A percentile compares a stretch with the other conserved stretches of the same genome.
These are phyloP conservation scores for Kappamyces sp. DNA, from an alignment of 192 early-diverging fungal genomes.

Conservation along the genomic window DNA sequence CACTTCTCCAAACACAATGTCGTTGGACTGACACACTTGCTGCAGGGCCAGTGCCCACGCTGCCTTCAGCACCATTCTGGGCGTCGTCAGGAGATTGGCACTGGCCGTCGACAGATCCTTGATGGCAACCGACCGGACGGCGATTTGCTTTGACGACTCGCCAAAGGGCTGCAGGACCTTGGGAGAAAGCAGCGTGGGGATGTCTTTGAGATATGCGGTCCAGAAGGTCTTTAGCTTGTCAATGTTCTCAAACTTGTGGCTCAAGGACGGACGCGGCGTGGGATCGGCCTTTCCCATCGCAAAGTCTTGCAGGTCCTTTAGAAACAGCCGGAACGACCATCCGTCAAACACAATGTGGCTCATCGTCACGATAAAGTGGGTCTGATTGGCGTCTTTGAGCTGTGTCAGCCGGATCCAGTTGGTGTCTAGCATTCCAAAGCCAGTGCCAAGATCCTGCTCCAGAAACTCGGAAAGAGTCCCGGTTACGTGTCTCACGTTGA, in stretches of 20 bases:
- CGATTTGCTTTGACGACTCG: too few relatives aligned
- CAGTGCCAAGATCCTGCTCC: too few relatives aligned
- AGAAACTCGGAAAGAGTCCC: too few relatives aligned
- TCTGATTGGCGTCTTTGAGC: background rate
- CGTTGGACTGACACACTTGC: slow-evolving; percentile 9
- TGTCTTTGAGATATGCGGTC: slow-evolving; percentile 4
- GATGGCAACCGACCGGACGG: too few relatives aligned
- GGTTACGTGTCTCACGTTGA: too few relatives aligned
- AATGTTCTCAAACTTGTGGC: background rate
- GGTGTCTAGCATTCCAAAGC: background rate
- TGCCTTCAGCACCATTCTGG: slow-evolving; percentile 13
- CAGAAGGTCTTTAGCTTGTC: background rate
- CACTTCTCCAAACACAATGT: slow-evolving; percentile 24
- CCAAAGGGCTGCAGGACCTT: too few relatives aligned
- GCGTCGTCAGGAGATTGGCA: too few relatives aligned
- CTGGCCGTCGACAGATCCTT: too few relatives aligned
- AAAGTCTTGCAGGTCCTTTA: slow-evolving; percentile 16
- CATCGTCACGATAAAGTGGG: slow-evolving; percentile 18
- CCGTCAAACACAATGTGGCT: slow-evolving; percentile 35
- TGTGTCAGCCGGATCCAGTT: slow-evolving; percentile 3
- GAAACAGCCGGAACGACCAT: slow-evolving; percentile 17
- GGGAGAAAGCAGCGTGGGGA: background rate
- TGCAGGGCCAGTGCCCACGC: slow-evolving; percentile 28
- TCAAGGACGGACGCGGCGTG: background rate
- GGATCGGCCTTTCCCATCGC: background rate